Evolutionary conservation across 139 green algal genomes (phyloP), one percentile per base, ranked within the genome.

Genomic region (Chlamydomonas applanata): DNA sequence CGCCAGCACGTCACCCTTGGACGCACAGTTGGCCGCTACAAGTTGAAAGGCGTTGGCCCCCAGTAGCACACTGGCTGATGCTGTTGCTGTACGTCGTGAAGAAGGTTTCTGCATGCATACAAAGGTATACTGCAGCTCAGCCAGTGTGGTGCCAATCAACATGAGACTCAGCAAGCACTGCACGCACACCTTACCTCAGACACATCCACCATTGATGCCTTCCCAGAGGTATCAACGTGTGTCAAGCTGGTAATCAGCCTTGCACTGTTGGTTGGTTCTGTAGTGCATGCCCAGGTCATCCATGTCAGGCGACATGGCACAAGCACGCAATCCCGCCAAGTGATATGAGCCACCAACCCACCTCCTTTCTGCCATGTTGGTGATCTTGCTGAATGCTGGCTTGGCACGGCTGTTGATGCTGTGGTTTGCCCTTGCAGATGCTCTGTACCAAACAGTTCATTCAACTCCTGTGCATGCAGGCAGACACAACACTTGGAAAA

Each of bases 1-100:
- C 4, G 76, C 84, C 25, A 98, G 80, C 35, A 98, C 95, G 46
- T 98, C 92, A 0, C 95, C 95, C 77, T 98, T 98, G 2, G 78
- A 76, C 29, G 96, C 20, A 25, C 76, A 27, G 79, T 98, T 97
- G 22, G 57, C 40, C 0, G 57, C 61, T 13, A 98, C 89, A 25
- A 91, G 64, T 5, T 67, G 33, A 64, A 86, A 98, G 0, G 91
- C 92, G 3, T 61, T 34, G 0, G 20, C 40, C 0, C 90, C 92
- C 32, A 98, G 78, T 16, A 82, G 56, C 40, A 98, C 92, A 0
- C 68, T n/a, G 14, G 80, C 90, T 0, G 79, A 89, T 0, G 94
- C 94, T 2, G 63, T 72, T 0, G 94, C 94, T 1, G 72, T 67
- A 9, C 94, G 82, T 16, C 32, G 25, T 0, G 81, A 92, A 35